phyloP scores from a whole-genome alignment of 129 eudicot species.

The Rutidosis leptorrhynchoides region DNA sequence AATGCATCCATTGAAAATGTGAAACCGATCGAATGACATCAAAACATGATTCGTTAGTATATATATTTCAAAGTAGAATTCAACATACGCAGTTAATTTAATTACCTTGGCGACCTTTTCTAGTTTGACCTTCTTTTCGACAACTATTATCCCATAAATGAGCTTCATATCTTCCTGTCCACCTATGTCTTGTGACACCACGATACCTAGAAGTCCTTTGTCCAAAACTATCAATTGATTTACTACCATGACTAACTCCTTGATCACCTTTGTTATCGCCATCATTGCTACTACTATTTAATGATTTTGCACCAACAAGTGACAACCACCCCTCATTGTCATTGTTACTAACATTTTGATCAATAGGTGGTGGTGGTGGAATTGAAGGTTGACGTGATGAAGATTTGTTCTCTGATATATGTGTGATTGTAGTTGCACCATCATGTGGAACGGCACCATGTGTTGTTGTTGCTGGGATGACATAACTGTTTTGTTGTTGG shows the following conservation, averaged over 20 bases:
- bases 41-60: conserved; percentile 14
- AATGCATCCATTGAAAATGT: conserved; percentile 16
- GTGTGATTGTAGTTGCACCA: conserved; percentile 28
- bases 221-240: conserved; percentile 66
- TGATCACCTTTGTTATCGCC: background rate
- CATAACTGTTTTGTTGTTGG: conserved; percentile 8
- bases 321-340: conserved; percentile 28
- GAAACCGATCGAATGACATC: background rate
- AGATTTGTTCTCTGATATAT: conserved; percentile 44
- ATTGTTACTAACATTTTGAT: conserved; percentile 1
- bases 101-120: conserved; percentile 96
- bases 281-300: background rate
- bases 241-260: conserved; percentile 23
- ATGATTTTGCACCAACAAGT: conserved; percentile 28
- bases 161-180: conserved; percentile 97
- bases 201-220: conserved; percentile 89
- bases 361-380: conserved; percentile 16
- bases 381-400: conserved; percentile 45
- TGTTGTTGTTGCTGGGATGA: conserved; percentile 18
- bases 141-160: conserved; percentile 94
- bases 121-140: conserved; percentile 85
- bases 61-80: conserved; percentile 7
- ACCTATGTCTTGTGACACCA: conserved; percentile 88
- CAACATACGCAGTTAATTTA: background rate
- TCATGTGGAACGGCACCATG: conserved; percentile 34